Evolutionary conservation across 2,329 filamentous ascomycete species (phyloP), one percentile per base, ranked within the genome.

Genomic region (Venturia effusa): DNA sequence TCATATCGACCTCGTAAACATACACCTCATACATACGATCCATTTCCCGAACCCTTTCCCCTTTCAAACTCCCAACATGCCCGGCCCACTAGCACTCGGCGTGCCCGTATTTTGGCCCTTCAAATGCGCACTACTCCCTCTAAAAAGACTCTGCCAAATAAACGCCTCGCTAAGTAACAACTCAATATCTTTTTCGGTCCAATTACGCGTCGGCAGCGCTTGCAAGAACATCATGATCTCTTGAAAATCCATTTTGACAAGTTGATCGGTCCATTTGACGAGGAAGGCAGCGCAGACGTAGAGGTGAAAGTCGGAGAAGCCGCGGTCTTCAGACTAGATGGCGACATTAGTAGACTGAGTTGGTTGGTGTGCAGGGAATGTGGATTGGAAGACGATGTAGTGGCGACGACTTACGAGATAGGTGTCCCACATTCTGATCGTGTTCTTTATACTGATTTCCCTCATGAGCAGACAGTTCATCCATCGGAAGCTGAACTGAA

Each of bases 171-270:
- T 97, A 54, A 99, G 81, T 63, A 99, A 80, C 65, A 99, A 82
- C 75, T 97, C 94, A 70, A 99, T 96, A 72, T 99, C 94, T 78
- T 97, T 97, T 74, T 97, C 94, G 1, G 91, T 97, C 94, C 94
- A 99, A 63, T 88, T 84, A 69, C 89, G 88, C 7, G 95, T 99
- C 3, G 95, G 94, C 64, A 99, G 79, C 55, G 91, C 90, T 77
- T 99, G 94, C 63, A 99, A 79, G 73, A 99, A 99, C 93, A 99
- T 99, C 92, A 99, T 97, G 66, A 96, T 88, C 75, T 97, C 93
- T 78, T 97, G 85, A 68, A 97, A 97, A 74, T 99, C 94, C 93
- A 97, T 97, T 75, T 92, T 94, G 66, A 93, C 83, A 57, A 99
- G 82, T 74, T 95, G 91, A 69, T 94, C 88, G 7, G 93, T 96